phyloP scores from a whole-genome alignment of 2,329 filamentous ascomycete genomes.

The Endoconidiophora laricicola region DNA sequence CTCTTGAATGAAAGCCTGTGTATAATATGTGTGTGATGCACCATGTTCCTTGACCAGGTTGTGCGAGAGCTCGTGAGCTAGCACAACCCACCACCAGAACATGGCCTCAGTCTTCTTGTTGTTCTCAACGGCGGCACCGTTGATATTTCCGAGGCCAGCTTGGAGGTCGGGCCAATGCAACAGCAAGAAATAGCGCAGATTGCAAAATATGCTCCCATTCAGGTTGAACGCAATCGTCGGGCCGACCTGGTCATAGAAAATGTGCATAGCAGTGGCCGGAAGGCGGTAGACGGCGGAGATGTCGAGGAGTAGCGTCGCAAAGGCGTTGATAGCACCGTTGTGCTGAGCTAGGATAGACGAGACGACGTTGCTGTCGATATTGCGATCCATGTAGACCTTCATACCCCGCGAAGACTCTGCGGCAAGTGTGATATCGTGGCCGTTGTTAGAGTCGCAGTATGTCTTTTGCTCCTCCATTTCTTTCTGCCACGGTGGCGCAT shows the following conservation, averaged over 20 bases:
- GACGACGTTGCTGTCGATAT: slow-evolving; percentile 22
- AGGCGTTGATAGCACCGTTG: slow-evolving; percentile 45
- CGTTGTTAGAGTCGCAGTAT: slow-evolving; percentile 67
- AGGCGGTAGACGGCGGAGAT: slow-evolving; percentile 59
- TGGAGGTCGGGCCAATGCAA: slow-evolving; percentile 44
- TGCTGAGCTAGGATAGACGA: slow-evolving; percentile 45
- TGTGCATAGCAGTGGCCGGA: slow-evolving; percentile 51
- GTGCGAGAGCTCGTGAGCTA: slow-evolving; percentile 90
- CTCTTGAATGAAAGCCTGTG: slow-evolving; percentile 62
- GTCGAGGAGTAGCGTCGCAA: slow-evolving; percentile 52
- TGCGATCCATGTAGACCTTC: slow-evolving; percentile 53
- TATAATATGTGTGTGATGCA: slow-evolving; percentile 68
- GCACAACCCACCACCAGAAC: slow-evolving; percentile 87
- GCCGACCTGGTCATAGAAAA: slow-evolving; percentile 69
- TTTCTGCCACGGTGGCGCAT: slow-evolving; percentile 52
- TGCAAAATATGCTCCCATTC: slow-evolving; percentile 80
- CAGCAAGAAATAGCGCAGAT: slow-evolving; percentile 71
- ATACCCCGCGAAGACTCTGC: slow-evolving; percentile 56
- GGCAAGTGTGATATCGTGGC: slow-evolving; percentile 54
- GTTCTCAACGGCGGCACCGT: background rate
- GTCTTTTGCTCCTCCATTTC: slow-evolving; percentile 62
- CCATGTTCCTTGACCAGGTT: slow-evolving; percentile 72
- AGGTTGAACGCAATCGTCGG: slow-evolving; percentile 87
- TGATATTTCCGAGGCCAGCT: slow-evolving; percentile 19
- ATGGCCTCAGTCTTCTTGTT: slow-evolving; percentile 37